phyloP scores from a whole-genome alignment of 805 yeast genomes.

The Yarrowia porcina region DNA sequence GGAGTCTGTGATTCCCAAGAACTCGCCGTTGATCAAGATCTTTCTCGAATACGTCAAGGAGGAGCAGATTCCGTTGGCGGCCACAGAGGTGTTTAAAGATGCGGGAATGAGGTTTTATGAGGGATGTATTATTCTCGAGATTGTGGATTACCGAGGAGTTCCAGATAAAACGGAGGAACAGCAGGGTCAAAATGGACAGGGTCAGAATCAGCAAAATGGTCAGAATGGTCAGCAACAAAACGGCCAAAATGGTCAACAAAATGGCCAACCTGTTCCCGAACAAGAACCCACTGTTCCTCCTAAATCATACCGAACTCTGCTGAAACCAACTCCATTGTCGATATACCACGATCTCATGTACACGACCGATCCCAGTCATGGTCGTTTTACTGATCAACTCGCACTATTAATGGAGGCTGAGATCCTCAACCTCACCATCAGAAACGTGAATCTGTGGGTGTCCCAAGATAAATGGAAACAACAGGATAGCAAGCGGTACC shows the following conservation, averaged over 20 bases:
- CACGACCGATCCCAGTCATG: conserved; percentile 70
- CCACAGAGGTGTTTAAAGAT: conserved; percentile 85
- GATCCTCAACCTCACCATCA: conserved; percentile 68
- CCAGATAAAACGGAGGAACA: conserved; percentile 1
- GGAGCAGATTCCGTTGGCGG: conserved; percentile 83
- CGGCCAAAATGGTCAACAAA: background rate
- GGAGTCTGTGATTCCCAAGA: conserved; percentile 81
- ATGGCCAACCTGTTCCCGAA: background rate
- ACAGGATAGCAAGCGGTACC: background rate
- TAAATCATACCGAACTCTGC: conserved; percentile 68
- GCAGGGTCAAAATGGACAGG: background rate
- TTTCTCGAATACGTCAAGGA: conserved; percentile 75
- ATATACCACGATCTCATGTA: conserved; percentile 80
- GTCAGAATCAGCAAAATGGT: background rate
- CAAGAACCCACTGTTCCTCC: conserved; percentile 47
- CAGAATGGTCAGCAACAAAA: background rate
- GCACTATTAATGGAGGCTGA: conserved; percentile 87
- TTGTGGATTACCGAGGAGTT: conserved; percentile 70
- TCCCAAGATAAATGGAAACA: conserved; percentile 39
- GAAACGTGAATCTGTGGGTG: conserved; percentile 72
- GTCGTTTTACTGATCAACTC: conserved; percentile 69
- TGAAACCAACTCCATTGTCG: conserved; percentile 77
- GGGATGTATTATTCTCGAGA: conserved; percentile 81
- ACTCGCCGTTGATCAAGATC: conserved; percentile 67
- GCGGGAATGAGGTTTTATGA: conserved; percentile 82